Percentiles rank a stretch among this genome's conserved stretches.
phyloP scores from a whole-genome alignment of 2,329 filamentous ascomycete species.

The Xylariales sp. region DNA sequence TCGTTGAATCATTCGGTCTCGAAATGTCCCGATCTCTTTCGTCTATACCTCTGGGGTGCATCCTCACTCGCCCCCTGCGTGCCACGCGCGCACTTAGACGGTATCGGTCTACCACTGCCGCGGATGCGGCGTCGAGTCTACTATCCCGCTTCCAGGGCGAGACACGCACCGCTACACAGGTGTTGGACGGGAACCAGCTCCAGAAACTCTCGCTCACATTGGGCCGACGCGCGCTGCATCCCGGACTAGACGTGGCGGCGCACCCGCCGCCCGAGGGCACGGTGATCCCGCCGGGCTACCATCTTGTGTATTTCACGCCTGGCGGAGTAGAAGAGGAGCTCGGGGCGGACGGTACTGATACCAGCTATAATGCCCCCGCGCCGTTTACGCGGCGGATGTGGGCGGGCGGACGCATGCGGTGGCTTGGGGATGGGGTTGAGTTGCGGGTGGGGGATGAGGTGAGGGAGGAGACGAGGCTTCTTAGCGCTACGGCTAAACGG shows the following conservation, averaged over 20 bases:
- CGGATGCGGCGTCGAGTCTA: not conserved
- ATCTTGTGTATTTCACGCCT: conserved; percentile 73
- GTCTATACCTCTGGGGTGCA: not conserved
- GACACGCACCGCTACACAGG: conserved; percentile 52
- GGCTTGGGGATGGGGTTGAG: conserved; percentile 53
- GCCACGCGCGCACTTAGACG: conserved; percentile 1
- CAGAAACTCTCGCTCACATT: conserved; percentile 71
- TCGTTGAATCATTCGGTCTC: not conserved
- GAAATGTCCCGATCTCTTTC: conserved; percentile 15
- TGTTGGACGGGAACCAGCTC: conserved; percentile 71
- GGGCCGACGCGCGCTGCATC: conserved; percentile 58
- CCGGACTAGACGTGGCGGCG: conserved; percentile 51
- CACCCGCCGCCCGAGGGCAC: conserved; percentile 7
- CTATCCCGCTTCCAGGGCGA: conserved; percentile 9
- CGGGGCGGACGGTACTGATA: conserved; percentile 70
- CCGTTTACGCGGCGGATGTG: conserved; percentile 75
- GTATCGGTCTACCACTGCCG: conserved; percentile 6
- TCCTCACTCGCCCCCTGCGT: not conserved
- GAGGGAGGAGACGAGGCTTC: conserved; percentile 66
- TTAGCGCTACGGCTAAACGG: conserved; percentile 65
- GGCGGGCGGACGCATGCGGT: conserved; percentile 69
- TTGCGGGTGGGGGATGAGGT: conserved; percentile 40
- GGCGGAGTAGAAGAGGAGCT: conserved; percentile 64
- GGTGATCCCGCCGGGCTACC: conserved; percentile 68
- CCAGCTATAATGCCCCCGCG: conserved; percentile 66